Base-by-base conservation (phyloP, 768 basidiomycete species). In the Mycena rebaudengoi region DNA sequence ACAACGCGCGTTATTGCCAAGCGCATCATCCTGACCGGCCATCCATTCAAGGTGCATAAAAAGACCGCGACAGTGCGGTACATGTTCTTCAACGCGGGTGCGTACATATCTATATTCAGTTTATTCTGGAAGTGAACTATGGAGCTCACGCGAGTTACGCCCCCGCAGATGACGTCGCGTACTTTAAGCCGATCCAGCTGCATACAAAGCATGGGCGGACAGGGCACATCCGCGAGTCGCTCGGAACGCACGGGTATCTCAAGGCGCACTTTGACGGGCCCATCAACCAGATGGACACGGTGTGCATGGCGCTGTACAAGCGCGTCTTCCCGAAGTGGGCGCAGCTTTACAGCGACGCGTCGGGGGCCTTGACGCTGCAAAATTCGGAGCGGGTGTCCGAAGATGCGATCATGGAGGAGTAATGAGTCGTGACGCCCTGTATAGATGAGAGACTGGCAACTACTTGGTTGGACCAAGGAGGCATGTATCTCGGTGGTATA, bases 221-320 rank as follows among this genome's bases (percentile, higher is more conserved):
- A 25, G 98, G 97, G 2, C 96, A 99, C 76, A 93, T 96, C 69
- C 84, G 83, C 48, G 96, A 96, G 77, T 91, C 94, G 10, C 88
- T 99, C 18, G 97, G 97, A 46, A 99, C 96, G 29, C 97, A 99
- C 72, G 98, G 97, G 29, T 95, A 98, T 78, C 95, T 96, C 85
- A 99, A 99, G 82, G 96, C 95, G 18, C 87, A 94, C 75, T 95
- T 96, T 77, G 96, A 98, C 73, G 94, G 93, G 14, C 94, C 92
- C 21, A 89, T 98, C 69, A 91, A 86, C 72, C 95, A 96, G 81
- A 97, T 98, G 95, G 98, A 99, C 69, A 97, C 95, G 16, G 86
- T 98, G 58, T 98, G 96, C 76, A 91, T 99, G 91, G 89, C 90
- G 44, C 73, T 99, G 60, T 98, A 99, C 80, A 99, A 99, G 79